A percentile compares a stretch with the other conserved stretches of the same genome.
phyloP scores from a whole-genome alignment of 1,139 yeast species.

The Meyerozyma guilliermondii region DNA sequence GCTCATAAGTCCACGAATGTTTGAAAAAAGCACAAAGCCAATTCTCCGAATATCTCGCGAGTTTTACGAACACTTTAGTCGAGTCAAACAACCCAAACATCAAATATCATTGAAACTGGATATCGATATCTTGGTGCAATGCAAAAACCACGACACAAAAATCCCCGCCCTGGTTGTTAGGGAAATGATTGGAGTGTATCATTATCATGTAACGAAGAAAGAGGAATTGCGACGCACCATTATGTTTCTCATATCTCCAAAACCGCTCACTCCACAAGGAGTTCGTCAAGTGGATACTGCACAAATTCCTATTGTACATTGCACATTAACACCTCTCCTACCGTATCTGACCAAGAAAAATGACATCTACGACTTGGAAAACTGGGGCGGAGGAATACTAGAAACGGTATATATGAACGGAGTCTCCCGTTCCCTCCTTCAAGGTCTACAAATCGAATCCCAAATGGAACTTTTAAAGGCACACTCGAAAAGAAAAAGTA shows the following conservation, averaged over 20 bases:
- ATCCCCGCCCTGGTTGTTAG: constrained; percentile 50
- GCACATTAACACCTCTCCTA: constrained; percentile 32
- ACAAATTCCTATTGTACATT: constrained; percentile 52
- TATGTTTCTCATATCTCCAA: constrained; percentile 52
- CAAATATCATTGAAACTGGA: constrained; percentile 21
- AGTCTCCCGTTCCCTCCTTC: constrained; percentile 31
- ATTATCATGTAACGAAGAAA: constrained; percentile 30
- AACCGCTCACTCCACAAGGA: constrained; percentile 56
- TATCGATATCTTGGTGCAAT: constrained; percentile 47
- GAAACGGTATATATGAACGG: constrained; percentile 43
- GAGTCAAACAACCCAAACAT: not conserved
- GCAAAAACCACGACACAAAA: constrained; percentile 46
- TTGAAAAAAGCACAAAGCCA: constrained; percentile 5
- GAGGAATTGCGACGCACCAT: constrained; percentile 17
- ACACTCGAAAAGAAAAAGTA: too few relatives aligned
- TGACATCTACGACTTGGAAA: constrained; percentile 29
- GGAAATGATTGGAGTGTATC: constrained; percentile 54
- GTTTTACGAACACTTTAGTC: not conserved
- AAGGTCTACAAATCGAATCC: constrained; percentile 33
- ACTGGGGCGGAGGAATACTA: constrained; percentile 39
- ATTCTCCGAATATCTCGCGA: constrained; percentile 5
- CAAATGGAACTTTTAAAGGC: constrained; percentile 15
- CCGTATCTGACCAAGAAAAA: constrained; percentile 8
- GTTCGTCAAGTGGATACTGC: constrained; percentile 48
- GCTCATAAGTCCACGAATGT: not conserved